Conservation (phyloP, 139 green algal species). For the Coccomyxa sp. region DNA sequence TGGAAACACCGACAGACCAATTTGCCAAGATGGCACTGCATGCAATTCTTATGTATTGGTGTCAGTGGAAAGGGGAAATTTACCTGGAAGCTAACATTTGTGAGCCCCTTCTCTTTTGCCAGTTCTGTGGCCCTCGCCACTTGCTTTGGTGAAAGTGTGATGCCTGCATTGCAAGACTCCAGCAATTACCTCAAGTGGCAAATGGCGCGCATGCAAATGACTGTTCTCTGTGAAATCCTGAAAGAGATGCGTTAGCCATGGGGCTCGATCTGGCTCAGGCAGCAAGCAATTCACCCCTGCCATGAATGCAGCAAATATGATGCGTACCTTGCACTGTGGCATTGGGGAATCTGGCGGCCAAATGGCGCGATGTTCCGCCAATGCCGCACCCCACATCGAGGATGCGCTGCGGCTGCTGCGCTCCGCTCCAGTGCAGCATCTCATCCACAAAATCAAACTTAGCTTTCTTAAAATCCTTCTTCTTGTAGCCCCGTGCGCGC, state of each 20-base stretch:
- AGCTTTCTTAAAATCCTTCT: conserved; percentile 90
- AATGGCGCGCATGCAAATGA: no score
- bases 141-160: conserved; percentile 87
- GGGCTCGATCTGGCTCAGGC: no score
- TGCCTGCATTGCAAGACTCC: conserved; percentile 46
- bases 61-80: background rate
- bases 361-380: conserved; percentile 78
- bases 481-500: conserved; percentile 60
- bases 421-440: conserved; percentile 66
- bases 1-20: background rate
- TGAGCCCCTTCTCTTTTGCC: conserved; percentile 65
- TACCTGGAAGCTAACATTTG: conserved; percentile 67
- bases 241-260: no score
- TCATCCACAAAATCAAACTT: conserved; percentile 92
- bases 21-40: background rate
- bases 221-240: no score
- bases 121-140: conserved; percentile 78
- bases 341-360: conserved; percentile 72
- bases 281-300: no score
- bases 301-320: no score
- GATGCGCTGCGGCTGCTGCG: conserved; percentile 46
- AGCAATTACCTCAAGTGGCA: no score
- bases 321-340: conserved; percentile 60
- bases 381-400: conserved; percentile 95
- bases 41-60: background rate